Evolutionary conservation across 768 basidiomycete genomes (phyloP).

Genomic region (Macrolepiota dolichaula): DNA sequence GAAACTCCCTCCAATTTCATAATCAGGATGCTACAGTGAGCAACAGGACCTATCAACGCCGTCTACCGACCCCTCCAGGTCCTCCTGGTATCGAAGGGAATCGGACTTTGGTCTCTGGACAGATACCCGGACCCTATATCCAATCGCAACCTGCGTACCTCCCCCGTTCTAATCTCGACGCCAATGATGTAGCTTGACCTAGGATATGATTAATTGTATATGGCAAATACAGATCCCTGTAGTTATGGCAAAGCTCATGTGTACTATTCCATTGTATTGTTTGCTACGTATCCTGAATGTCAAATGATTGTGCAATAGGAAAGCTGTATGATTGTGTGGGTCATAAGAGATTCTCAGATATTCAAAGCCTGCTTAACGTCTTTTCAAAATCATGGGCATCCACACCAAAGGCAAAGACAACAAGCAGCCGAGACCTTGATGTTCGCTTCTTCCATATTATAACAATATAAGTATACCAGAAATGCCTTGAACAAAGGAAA

Average conservation of each 20-base stretch:
- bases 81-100: conserved; percentile 3
- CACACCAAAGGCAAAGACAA: too few relatives aligned
- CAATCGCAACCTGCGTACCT: background rate
- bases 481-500: too few relatives aligned
- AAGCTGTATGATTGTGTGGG: too few relatives aligned
- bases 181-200: background rate
- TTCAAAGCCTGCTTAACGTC: too few relatives aligned
- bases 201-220: background rate
- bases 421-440: too few relatives aligned
- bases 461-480: too few relatives aligned
- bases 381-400: too few relatives aligned
- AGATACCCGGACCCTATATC: background rate
- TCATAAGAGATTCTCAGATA: too few relatives aligned
- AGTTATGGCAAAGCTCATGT: background rate
- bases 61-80: conserved; percentile 5
- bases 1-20: background rate
- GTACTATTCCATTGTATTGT: background rate
- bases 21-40: background rate
- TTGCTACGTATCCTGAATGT: too few relatives aligned
- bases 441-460: too few relatives aligned
- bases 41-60: conserved; percentile 1
- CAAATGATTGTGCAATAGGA: too few relatives aligned
- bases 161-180: background rate
- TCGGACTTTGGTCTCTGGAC: background rate
- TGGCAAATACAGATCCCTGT: background rate